These are phyloP conservation scores for Diophrys appendiculata DNA, from an alignment of 73 alveolate genomes.

Conservation along the genomic window DNA sequence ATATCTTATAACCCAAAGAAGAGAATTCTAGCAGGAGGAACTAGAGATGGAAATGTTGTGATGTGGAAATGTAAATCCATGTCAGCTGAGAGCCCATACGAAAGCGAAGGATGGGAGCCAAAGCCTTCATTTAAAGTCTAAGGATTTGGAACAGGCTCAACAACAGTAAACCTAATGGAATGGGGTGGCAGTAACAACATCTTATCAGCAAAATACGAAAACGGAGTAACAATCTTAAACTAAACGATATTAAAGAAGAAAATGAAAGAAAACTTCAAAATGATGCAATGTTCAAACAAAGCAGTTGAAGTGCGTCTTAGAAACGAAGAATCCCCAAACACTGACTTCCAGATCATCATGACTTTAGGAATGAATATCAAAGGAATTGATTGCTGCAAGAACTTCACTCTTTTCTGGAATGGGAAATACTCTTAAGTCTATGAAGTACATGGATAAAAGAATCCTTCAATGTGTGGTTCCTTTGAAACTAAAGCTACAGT, in stretches of 20 bases:
- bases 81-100: slow-evolving; percentile 87
- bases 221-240: slow-evolving; percentile 76
- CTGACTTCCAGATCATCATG: slow-evolving; percentile 72
- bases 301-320: slow-evolving; percentile 80
- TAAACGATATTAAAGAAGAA: slow-evolving; percentile 89
- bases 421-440: slow-evolving; percentile 86
- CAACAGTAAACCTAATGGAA: slow-evolving; percentile 34
- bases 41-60: slow-evolving; percentile 87
- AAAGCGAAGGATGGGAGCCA: slow-evolving; percentile 96
- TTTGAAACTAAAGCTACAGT: slow-evolving; percentile 78
- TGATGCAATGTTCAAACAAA: slow-evolving; percentile 85
- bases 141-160: slow-evolving; percentile 56
- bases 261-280: slow-evolving; percentile 86
- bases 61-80: slow-evolving; percentile 96
- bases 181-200: slow-evolving; percentile 90
- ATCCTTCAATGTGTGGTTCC: slow-evolving; percentile 62
- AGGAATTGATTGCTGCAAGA: slow-evolving; percentile 85
- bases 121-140: slow-evolving; percentile 79
- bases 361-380: slow-evolving; percentile 82
- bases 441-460: slow-evolving; percentile 73
- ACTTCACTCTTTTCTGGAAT: slow-evolving; percentile 84
- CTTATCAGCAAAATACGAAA: slow-evolving; percentile 71
- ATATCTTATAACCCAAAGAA: slow-evolving; percentile 80
- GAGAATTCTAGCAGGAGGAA: slow-evolving; percentile 93
- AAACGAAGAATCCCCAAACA: slow-evolving; percentile 67